A percentile compares a stretch with the other conserved stretches of the same genome.
phyloP scores from a whole-genome alignment of 495 filamentous ascomycete genomes.

The Durotheca rogersii region DNA sequence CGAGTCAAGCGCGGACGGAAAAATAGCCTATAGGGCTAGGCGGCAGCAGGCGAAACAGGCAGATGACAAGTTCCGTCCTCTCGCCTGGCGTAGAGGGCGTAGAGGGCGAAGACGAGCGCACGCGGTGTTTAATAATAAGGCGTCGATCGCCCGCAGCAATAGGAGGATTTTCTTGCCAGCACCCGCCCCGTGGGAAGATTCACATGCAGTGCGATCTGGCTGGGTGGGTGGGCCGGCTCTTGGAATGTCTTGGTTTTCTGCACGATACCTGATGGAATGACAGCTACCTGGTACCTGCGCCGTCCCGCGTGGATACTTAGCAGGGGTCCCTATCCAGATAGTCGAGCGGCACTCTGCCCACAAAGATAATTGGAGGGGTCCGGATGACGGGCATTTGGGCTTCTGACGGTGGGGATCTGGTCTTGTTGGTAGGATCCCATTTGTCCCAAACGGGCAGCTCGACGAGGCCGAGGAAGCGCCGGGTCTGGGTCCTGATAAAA shows the following conservation, averaged over 20 bases:
- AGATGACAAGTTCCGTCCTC: slow-evolving; percentile 17
- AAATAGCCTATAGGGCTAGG: not conserved
- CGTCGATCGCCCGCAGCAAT: not conserved
- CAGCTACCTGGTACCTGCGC: slow-evolving; percentile 27
- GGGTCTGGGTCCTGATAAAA: slow-evolving; percentile 24
- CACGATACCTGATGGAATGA: slow-evolving; percentile 24
- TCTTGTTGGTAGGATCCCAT: slow-evolving; percentile 14
- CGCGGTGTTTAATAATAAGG: slow-evolving; percentile 14
- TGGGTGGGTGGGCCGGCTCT: slow-evolving; percentile 17
- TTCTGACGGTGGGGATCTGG: slow-evolving; percentile 3
- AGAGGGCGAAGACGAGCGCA: too few relatives aligned
- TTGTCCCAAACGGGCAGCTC: slow-evolving; percentile 32
- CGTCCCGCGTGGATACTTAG: slow-evolving; percentile 24
- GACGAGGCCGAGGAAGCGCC: slow-evolving; percentile 35
- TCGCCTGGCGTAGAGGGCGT: too few relatives aligned
- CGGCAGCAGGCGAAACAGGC: slow-evolving; percentile 18
- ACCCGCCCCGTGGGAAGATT: slow-evolving; percentile 23
- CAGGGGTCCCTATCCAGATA: slow-evolving; percentile 22
- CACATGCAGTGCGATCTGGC: slow-evolving; percentile 30
- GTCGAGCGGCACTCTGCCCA: not conserved
- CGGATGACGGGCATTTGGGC: not conserved
- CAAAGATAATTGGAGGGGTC: slow-evolving; percentile 19
- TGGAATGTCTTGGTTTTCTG: slow-evolving; percentile 23
- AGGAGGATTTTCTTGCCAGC: slow-evolving; percentile 1
- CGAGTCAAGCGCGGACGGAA: slow-evolving; percentile 1